phyloP scores from a whole-genome alignment of 2,329 filamentous ascomycete species.

The Scedosporium boydii region DNA sequence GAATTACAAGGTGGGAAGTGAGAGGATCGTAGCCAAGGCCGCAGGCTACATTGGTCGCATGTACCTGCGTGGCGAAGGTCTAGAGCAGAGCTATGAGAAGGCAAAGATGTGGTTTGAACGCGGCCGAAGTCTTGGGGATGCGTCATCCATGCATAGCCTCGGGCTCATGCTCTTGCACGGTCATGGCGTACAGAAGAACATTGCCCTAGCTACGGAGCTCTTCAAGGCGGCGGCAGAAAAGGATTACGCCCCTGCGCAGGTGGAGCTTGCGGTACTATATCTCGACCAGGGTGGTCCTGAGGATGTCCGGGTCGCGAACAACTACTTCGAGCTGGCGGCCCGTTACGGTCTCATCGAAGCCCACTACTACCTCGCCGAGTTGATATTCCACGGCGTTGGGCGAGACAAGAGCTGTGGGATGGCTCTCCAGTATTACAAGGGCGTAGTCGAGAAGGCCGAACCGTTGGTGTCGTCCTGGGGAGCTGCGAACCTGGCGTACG shows the following conservation, averaged over 20 bases:
- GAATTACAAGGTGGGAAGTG: slow-evolving; percentile 59
- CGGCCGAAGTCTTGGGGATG: slow-evolving; percentile 64
- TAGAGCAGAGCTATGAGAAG: slow-evolving; percentile 66
- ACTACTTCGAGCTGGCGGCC: slow-evolving; percentile 81
- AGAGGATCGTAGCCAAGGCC: slow-evolving; percentile 72
- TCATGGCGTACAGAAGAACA: slow-evolving; percentile 60
- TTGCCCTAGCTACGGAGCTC: slow-evolving; percentile 61
- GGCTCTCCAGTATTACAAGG: slow-evolving; percentile 75
- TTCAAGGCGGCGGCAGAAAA: slow-evolving; percentile 75
- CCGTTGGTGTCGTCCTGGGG: slow-evolving; percentile 66
- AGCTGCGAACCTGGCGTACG: slow-evolving; percentile 77
- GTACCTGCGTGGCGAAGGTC: slow-evolving; percentile 80
- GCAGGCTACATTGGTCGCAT: slow-evolving; percentile 84
- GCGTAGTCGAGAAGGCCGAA: slow-evolving; percentile 65
- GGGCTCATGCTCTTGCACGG: slow-evolving; percentile 78
- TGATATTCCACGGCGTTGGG: slow-evolving; percentile 71
- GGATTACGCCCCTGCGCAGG: slow-evolving; percentile 70
- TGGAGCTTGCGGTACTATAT: slow-evolving; percentile 73
- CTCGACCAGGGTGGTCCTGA: slow-evolving; percentile 66
- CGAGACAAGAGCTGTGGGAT: slow-evolving; percentile 69
- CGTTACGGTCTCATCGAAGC: slow-evolving; percentile 79
- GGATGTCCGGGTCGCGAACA: slow-evolving; percentile 67
- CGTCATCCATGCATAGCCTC: slow-evolving; percentile 75
- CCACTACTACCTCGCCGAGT: slow-evolving; percentile 85
- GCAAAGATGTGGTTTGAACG: slow-evolving; percentile 78